Percentiles rank a stretch among this genome's conserved stretches.
Evolutionary conservation across 2,329 filamentous ascomycete genomes (phyloP).

Genomic region (Nannizziopsis barbatae): DNA sequence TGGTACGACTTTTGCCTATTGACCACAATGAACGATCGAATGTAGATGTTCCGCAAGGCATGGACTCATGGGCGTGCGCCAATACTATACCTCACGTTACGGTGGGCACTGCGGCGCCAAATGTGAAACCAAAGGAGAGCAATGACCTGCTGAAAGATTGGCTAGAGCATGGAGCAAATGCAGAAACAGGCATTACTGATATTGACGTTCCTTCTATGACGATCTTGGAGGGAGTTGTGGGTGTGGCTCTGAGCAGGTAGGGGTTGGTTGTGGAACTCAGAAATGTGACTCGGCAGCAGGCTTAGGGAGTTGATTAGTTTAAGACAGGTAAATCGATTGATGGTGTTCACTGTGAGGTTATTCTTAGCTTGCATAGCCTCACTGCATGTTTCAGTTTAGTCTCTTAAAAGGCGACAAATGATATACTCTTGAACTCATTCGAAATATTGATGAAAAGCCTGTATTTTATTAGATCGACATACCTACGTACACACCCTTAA

Average conservation of each 20-base stretch:
- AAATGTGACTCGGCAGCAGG: background rate
- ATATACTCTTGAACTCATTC: too few species aligned
- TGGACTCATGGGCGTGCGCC: slow-evolving; percentile 52
- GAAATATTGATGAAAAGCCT: too few species aligned
- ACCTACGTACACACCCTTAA: too few species aligned
- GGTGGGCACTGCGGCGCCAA: slow-evolving; percentile 62
- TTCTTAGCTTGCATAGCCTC: too few species aligned
- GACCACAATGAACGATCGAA: slow-evolving; percentile 25
- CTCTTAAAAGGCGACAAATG: too few species aligned
- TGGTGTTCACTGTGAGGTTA: too few species aligned
- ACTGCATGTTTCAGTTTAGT: too few species aligned
- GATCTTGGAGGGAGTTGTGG: slow-evolving; percentile 46
- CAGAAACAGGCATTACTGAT: slow-evolving; percentile 45
- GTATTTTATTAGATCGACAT: too few species aligned
- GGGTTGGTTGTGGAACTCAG: slow-evolving; percentile 4
- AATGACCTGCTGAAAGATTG: slow-evolving; percentile 71
- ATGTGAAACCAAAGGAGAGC: slow-evolving; percentile 86
- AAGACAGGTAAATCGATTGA: too few species aligned
- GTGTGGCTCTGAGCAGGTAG: slow-evolving; percentile 36
- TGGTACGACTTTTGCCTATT: slow-evolving; percentile 55
- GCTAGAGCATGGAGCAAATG: slow-evolving; percentile 49
- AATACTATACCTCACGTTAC: slow-evolving; percentile 82
- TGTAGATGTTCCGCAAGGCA: background rate
- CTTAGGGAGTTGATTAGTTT: background rate
- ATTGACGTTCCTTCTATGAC: slow-evolving; percentile 44